These are phyloP conservation scores for Aspergillus sp. DNA, from an alignment of 2,329 filamentous ascomycete species.

Conservation along the genomic window DNA sequence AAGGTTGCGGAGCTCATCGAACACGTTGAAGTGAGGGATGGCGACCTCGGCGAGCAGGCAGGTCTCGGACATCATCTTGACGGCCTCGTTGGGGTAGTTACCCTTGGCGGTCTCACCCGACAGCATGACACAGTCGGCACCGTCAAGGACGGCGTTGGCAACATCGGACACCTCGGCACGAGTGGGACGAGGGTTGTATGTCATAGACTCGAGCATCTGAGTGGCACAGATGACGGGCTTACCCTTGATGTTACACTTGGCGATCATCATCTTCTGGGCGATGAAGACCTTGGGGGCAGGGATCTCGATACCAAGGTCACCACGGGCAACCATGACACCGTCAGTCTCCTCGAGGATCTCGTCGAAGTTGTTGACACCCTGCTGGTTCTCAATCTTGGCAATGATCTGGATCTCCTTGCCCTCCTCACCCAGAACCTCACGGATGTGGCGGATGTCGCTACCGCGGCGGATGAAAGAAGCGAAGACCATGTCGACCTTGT, in stretches of 20 bases:
- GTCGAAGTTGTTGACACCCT: slow-evolving; percentile 99
- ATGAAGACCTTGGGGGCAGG: slow-evolving; percentile 98
- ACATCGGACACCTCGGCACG: slow-evolving; percentile 98
- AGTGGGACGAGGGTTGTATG: slow-evolving; percentile 97
- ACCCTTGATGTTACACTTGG: slow-evolving; percentile 98
- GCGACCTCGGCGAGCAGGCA: slow-evolving; percentile 96
- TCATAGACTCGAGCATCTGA: slow-evolving; percentile 99
- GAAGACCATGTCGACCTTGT: slow-evolving; percentile 98
- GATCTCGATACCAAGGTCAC: slow-evolving; percentile 98
- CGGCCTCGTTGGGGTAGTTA: slow-evolving; percentile 86
- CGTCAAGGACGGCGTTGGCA: slow-evolving; percentile 95
- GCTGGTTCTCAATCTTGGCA: slow-evolving; percentile 99
- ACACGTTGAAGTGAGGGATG: slow-evolving; percentile 94
- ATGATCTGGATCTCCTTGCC: slow-evolving; percentile 99
- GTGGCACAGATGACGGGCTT: slow-evolving; percentile 99
- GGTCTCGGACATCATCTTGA: slow-evolving; percentile 97
- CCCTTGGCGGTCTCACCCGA: slow-evolving; percentile 99
- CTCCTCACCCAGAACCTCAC: slow-evolving; percentile 83
- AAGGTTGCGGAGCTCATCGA: slow-evolving; percentile 88
- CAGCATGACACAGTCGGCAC: slow-evolving; percentile 99
- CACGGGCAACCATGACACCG: slow-evolving; percentile 99
- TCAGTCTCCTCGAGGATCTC: slow-evolving; percentile 96
- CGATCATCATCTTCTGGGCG: slow-evolving; percentile 99
- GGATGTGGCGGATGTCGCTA: slow-evolving; percentile 90
- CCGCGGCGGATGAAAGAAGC: slow-evolving; percentile 96